phyloP scores from a whole-genome alignment of 768 basidiomycete genomes.

The Termitomyces sp. region DNA sequence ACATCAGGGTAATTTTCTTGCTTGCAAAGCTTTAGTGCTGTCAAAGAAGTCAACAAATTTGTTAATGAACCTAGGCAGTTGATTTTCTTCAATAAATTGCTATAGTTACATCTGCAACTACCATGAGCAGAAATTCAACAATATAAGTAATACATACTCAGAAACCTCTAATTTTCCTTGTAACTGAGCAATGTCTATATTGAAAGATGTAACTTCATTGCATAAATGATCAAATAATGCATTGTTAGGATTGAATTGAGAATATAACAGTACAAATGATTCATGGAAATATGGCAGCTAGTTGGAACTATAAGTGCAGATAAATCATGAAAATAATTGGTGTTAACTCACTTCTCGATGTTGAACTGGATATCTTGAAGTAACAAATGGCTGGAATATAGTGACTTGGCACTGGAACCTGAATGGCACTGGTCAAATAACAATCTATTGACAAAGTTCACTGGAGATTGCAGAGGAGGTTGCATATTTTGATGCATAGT shows the following conservation, averaged over 20 bases:
- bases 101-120: neutral
- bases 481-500: neutral
- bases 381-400: neutral
- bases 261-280: no score
- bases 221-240: neutral
- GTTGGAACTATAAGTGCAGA: neutral
- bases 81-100: neutral
- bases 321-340: no score
- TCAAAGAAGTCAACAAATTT: neutral
- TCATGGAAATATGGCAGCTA: neutral
- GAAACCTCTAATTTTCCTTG: neutral
- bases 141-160: neutral
- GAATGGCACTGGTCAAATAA: neutral
- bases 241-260: neutral
- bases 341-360: neutral
- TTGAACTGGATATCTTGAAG: neutral
- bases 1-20: neutral
- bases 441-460: neutral
- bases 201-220: neutral
- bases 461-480: neutral
- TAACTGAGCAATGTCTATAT: neutral
- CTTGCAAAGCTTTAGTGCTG: neutral
- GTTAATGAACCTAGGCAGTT: neutral
- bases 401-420: neutral
- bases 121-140: no score